Evolutionary conservation across 2,329 filamentous ascomycete genomes (phyloP).

Genomic region (Triangularia setosa): DNA sequence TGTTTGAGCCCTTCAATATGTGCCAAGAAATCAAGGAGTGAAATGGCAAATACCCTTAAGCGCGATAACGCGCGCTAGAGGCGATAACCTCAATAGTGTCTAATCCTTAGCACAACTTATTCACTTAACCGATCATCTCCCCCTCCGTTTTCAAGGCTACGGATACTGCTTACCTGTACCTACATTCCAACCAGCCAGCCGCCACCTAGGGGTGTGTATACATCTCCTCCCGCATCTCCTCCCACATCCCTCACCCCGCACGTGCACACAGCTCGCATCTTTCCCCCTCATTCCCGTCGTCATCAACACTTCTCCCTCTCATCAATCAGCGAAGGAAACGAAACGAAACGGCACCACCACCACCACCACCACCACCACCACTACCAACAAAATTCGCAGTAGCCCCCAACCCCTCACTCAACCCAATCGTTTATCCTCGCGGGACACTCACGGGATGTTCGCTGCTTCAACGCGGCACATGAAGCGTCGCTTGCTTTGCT

Average conservation of each 20-base stretch:
- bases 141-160: not conserved
- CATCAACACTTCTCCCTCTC: not conserved
- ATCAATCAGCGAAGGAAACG: not conserved
- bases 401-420: not conserved
- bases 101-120: not conserved
- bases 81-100: not conserved
- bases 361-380: not conserved
- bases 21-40: too few species aligned
- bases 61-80: constrained; percentile 7
- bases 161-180: too few species aligned
- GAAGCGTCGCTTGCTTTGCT: not conserved
- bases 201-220: too few species aligned
- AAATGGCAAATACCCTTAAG: not conserved
- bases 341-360: not conserved
- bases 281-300: not conserved
- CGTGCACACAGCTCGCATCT: not conserved
- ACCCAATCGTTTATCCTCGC: not conserved
- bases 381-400: not conserved
- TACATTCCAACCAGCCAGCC: too few species aligned
- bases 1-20: not conserved
- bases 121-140: not conserved
- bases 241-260: not conserved
- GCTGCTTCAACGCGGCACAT: not conserved
- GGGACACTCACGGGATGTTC: not conserved
- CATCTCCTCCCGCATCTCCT: not conserved